Evolutionary conservation across 345 rosid species (phyloP).

Genomic region (Gossypium australe): DNA sequence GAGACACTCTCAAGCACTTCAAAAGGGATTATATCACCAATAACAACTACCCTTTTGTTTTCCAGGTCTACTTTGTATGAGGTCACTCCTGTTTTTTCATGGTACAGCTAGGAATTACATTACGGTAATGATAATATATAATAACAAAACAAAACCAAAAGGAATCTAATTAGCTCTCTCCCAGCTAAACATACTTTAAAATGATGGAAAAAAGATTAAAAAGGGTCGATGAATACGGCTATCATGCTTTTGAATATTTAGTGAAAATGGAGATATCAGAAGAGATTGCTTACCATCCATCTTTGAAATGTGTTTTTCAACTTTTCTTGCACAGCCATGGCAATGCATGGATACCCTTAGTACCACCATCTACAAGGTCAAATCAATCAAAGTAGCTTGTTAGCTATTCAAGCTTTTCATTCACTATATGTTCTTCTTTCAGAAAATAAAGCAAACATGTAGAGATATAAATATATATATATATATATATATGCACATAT

Average conservation of each 20-base stretch:
- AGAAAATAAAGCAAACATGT: background rate
- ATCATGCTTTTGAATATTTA: background rate
- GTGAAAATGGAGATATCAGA: background rate
- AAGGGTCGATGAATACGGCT: background rate
- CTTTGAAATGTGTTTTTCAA: slow-evolving; percentile 83
- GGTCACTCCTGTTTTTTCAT: slow-evolving; percentile 58
- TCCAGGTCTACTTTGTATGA: slow-evolving; percentile 88
- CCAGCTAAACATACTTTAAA: no score
- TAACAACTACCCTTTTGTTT: slow-evolving; percentile 81
- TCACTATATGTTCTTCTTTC: background rate
- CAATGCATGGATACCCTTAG: slow-evolving; percentile 89
- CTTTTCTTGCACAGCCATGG: slow-evolving; percentile 84
- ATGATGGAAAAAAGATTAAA: background rate
- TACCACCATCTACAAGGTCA: slow-evolving; percentile 56
- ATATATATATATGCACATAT: background rate
- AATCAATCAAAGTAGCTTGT: background rate
- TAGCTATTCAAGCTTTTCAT: background rate
- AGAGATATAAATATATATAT: background rate
- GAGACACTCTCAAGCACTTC: slow-evolving; percentile 81
- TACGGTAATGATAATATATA: background rate
- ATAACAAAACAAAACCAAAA: background rate
- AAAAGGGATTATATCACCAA: slow-evolving; percentile 65
- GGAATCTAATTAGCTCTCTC: background rate
- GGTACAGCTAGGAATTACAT: background rate
- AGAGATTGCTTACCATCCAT: slow-evolving; percentile 50